Percentiles rank a stretch among this genome's conserved stretches.
Evolutionary conservation across 2,329 filamentous ascomycete genomes (phyloP).

Genomic region (Zasmidium citrigriseum): DNA sequence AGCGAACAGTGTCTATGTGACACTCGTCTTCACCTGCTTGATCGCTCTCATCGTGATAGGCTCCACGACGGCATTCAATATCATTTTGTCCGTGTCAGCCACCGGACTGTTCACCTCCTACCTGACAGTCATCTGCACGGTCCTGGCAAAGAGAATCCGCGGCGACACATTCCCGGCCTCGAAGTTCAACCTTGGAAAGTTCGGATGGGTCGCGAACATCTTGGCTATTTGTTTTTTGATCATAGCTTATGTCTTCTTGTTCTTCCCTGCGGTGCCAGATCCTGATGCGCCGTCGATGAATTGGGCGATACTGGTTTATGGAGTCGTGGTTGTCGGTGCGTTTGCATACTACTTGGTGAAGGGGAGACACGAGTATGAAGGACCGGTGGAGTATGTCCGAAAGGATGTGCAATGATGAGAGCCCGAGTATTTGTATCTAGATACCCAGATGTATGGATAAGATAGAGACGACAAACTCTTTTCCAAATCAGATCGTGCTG

Average conservation of each 20-base stretch:
- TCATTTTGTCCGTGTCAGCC: constrained; percentile 42
- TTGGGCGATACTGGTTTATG: constrained; percentile 32
- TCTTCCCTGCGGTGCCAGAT: constrained; percentile 28
- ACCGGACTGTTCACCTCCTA: constrained; percentile 28
- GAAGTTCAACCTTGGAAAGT: constrained; percentile 25
- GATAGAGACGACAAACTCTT: too few relatives aligned
- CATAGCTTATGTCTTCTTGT: constrained; percentile 24
- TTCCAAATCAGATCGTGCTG: too few relatives aligned
- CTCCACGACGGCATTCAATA: constrained; percentile 44
- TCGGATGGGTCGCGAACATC: constrained; percentile 32
- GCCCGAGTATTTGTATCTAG: too few relatives aligned
- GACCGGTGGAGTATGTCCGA: constrained; percentile 24
- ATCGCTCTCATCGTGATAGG: constrained; percentile 39
- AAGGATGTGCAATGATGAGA: constrained; percentile 15
- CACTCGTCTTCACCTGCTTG: constrained; percentile 29
- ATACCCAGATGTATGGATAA: too few relatives aligned
- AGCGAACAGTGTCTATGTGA: constrained; percentile 30
- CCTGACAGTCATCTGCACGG: constrained; percentile 23
- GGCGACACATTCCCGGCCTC: constrained; percentile 24
- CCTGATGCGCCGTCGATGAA: constrained; percentile 31
- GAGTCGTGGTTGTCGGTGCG: constrained; percentile 20
- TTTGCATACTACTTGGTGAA: constrained; percentile 19
- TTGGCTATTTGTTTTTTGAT: constrained; percentile 22
- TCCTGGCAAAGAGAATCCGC: constrained; percentile 24
- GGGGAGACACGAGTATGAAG: constrained; percentile 25